These are phyloP conservation scores for Trichocomaceae sp. DNA, from an alignment of 2,329 filamentous ascomycete genomes.

Conservation along the genomic window DNA sequence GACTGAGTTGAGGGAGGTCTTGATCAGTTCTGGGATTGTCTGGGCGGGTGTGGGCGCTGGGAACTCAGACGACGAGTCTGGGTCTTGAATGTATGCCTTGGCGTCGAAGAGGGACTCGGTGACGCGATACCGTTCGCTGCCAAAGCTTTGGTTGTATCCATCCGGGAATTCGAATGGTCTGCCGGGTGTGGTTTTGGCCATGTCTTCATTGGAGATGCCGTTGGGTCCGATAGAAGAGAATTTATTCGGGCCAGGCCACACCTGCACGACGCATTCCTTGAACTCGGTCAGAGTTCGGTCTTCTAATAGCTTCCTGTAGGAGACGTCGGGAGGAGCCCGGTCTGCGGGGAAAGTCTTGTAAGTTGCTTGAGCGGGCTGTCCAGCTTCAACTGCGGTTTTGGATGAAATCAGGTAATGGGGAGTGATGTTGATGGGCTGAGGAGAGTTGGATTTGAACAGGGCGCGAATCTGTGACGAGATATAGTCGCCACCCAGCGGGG, in stretches of 20 bases:
- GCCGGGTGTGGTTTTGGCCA: constrained; percentile 64
- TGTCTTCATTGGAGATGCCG: constrained; percentile 65
- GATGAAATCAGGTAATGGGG: constrained; percentile 83
- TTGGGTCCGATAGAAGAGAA: constrained; percentile 47
- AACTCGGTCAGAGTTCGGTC: constrained; percentile 91
- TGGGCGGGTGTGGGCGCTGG: constrained; percentile 60
- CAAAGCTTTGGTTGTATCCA: constrained; percentile 92
- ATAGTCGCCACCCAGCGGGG: constrained; percentile 80
- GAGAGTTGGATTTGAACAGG: constrained; percentile 61
- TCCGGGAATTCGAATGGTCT: constrained; percentile 96
- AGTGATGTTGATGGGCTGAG: constrained; percentile 66
- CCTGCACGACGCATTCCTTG: constrained; percentile 94
- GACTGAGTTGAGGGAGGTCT: constrained; percentile 66
- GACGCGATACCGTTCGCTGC: constrained; percentile 75
- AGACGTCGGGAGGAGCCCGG: constrained; percentile 54
- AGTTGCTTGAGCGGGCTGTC: constrained; percentile 67
- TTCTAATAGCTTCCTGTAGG: constrained; percentile 78
- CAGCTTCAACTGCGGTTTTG: constrained; percentile 83
- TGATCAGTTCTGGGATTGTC: constrained; percentile 77
- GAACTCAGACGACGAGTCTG: constrained; percentile 37
- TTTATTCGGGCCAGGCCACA: constrained; percentile 75
- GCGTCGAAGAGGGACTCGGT: constrained; percentile 90
- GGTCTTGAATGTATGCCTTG: constrained; percentile 57
- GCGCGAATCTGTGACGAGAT: constrained; percentile 80
- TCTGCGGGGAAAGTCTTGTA: constrained; percentile 62